Evolutionary conservation across 441 rosid genomes (phyloP), one percentile per base, ranked within the genome.

Genomic region (Omphalea diandra): DNA sequence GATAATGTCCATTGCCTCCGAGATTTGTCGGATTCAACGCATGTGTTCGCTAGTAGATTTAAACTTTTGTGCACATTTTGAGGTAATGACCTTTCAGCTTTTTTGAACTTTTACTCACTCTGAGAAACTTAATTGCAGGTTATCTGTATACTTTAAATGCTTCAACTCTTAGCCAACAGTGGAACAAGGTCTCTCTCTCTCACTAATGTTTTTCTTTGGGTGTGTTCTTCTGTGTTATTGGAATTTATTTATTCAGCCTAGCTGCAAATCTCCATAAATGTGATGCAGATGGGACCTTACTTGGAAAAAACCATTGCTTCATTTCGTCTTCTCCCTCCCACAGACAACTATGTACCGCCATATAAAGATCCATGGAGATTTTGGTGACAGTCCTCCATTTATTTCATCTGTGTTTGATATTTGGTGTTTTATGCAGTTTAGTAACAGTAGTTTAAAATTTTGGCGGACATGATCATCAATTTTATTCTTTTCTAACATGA

Each of bases 281-380:
- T 68, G 41, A 69, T 73, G 82, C 90, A 91, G 97, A 91, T 91
- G 92, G 96, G 97, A 36, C 93, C 95, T 31, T 80, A 80, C 31
- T 70, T 94, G 71, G 77, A 87, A 77, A 86, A 52, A 79, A 75
- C 87, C 35, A 93, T 86, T 32, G 88, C 71, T 31, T 88, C 98
- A 5, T 91, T 93, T 76, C 90, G 85, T 62, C 94, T 93, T 75
- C 84, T 89, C 58, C 88, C 93, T 61, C 87, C 91, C 7, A 89
- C 93, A n/a, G 85, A 82, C 62, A 81, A 74, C 73, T 93, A 91
- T 69, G 93, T 91, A 66, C 96, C 97, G 81, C 98, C 98, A 40
- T 90, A 57, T 76, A 93, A 93, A 76, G 97, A 93, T 82, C 97
- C 98, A n/a, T 93, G 97, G 98, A 87, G 98, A 85, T 93, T 93